Evolutionary conservation across 768 basidiomycete genomes (phyloP).

Genomic region (Phlebiopsis gigantea): DNA sequence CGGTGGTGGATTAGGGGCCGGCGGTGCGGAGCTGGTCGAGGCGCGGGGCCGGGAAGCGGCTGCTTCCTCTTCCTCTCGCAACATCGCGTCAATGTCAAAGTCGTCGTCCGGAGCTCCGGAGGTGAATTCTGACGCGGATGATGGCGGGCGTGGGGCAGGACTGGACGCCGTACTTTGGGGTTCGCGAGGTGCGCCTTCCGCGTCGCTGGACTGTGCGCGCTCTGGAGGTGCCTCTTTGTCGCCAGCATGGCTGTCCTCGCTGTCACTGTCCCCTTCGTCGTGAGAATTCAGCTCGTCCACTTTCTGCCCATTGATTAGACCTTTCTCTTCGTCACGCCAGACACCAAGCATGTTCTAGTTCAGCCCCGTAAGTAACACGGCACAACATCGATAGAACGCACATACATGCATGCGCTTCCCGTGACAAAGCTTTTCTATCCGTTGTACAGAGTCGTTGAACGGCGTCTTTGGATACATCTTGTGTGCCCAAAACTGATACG

Average conservation of each 20-base stretch:
- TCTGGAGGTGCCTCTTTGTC: neutral
- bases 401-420: constrained; percentile 81
- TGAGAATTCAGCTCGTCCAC: constrained; percentile 19
- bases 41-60: constrained; percentile 13
- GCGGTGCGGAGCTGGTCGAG: constrained; percentile 3
- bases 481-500: constrained; percentile 96
- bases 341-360: constrained; percentile 62
- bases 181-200: neutral
- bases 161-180: neutral
- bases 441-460: constrained; percentile 79
- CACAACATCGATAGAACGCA: constrained; percentile 3
- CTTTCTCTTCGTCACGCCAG: constrained; percentile 69
- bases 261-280: constrained; percentile 12
- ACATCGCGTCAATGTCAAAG: constrained; percentile 46
- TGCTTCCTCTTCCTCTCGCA: constrained; percentile 38
- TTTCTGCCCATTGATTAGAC: constrained; percentile 31
- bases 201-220: neutral
- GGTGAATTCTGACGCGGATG: constrained; percentile 10
- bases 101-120: constrained; percentile 30
- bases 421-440: constrained; percentile 86
- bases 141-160: constrained; percentile 12
- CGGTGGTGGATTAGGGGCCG: constrained; percentile 16
- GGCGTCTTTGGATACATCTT: constrained; percentile 84
- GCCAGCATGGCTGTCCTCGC: constrained; percentile 7
- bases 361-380: neutral